Evolutionary conservation across 805 yeast genomes (phyloP).

Genomic region (Zygoascus biomembranicola): DNA sequence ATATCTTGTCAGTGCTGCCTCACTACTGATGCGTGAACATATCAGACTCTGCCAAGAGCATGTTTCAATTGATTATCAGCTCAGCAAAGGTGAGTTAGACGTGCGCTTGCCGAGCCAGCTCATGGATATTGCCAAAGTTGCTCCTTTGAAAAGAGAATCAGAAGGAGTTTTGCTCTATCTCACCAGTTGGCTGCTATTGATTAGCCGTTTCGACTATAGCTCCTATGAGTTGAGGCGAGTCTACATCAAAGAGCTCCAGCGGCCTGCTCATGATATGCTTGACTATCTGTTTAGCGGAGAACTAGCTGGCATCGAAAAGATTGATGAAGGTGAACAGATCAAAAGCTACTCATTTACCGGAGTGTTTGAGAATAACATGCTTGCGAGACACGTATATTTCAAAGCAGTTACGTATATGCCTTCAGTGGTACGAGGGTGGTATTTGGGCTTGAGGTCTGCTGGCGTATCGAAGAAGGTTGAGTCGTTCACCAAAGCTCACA

Average conservation of each 20-base stretch:
- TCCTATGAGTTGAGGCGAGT: conserved; percentile 55
- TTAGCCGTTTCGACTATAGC: conserved; percentile 54
- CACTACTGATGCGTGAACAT: neutral
- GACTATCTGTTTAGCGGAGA: conserved; percentile 31
- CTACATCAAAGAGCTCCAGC: conserved; percentile 49
- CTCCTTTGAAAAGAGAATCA: conserved; percentile 17
- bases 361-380: neutral
- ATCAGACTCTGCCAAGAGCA: conserved; percentile 6
- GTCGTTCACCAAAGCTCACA: conserved; percentile 46
- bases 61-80: conserved; percentile 32
- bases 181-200: conserved; percentile 55
- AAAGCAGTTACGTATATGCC: conserved; percentile 44
- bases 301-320: neutral
- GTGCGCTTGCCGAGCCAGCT: conserved; percentile 4
- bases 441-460: conserved; percentile 55
- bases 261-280: conserved; percentile 44
- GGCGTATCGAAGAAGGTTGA: conserved; percentile 55
- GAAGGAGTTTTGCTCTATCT: conserved; percentile 21
- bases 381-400: conserved; percentile 42
- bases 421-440: conserved; percentile 49
- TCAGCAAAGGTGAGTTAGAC: conserved; percentile 16
- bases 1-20: neutral
- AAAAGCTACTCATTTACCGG: conserved; percentile 32
- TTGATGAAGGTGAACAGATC: conserved; percentile 28
- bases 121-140: conserved; percentile 1